These are phyloP conservation scores for Gaeumannomyces sp. DNA, from an alignment of 2,329 filamentous ascomycete genomes.

Conservation along the genomic window DNA sequence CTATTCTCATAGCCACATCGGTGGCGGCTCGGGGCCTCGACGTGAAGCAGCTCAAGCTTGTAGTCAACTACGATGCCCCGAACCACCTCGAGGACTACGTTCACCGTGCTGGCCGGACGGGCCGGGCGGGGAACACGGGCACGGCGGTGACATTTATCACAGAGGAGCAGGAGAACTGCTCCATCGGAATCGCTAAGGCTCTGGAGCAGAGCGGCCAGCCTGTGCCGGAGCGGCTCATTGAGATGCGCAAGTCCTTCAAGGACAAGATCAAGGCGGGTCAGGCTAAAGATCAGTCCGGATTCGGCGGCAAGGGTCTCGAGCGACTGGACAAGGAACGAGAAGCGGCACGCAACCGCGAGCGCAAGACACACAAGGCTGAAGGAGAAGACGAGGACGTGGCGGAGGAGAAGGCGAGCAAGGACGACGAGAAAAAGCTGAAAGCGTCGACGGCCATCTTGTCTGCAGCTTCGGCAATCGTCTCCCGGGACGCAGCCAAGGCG, in stretches of 20 bases:
- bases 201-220: conserved; percentile 85
- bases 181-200: conserved; percentile 82
- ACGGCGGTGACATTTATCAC: conserved; percentile 93
- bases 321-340: conserved; percentile 87
- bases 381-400: conserved; percentile 77
- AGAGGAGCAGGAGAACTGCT: conserved; percentile 84
- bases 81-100: conserved; percentile 97
- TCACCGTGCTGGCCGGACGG: conserved; percentile 87
- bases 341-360: conserved; percentile 76
- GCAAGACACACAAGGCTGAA: conserved; percentile 83
- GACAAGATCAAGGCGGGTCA: conserved; percentile 92
- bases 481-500: conserved; percentile 43
- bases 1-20: conserved; percentile 88
- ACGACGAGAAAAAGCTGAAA: conserved; percentile 65
- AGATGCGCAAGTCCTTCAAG: conserved; percentile 66
- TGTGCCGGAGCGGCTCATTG: conserved; percentile 62
- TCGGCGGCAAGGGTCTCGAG: conserved; percentile 91
- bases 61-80: conserved; percentile 91
- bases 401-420: conserved; percentile 54
- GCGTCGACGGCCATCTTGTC: conserved; percentile 62
- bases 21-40: conserved; percentile 92
- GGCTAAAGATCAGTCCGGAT: conserved; percentile 82
- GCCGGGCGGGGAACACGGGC: conserved; percentile 88
- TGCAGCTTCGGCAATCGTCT: conserved; percentile 52
- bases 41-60: conserved; percentile 91